A percentile compares a stretch with the other conserved stretches of the same genome.
phyloP scores from a whole-genome alignment of 345 rosid genomes.

The Turritis glabra region DNA sequence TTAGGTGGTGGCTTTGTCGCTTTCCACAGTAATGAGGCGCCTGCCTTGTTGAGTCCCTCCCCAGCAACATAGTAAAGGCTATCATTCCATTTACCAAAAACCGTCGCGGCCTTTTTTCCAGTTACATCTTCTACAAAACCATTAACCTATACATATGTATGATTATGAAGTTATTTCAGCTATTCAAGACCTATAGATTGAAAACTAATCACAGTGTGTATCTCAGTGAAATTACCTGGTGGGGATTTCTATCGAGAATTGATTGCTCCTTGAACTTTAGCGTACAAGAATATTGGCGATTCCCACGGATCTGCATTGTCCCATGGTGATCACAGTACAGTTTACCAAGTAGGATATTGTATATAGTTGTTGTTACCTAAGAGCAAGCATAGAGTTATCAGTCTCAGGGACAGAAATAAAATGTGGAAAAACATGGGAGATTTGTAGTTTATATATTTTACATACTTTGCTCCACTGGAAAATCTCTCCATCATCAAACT shows the following conservation, averaged over 20 bases:
- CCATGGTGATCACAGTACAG: conserved; percentile 96
- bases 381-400: conserved; percentile 12
- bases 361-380: conserved; percentile 89
- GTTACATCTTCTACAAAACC: conserved; percentile 79
- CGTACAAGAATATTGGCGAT: conserved; percentile 73
- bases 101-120: conserved; percentile 62
- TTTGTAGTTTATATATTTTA: not conserved
- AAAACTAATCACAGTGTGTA: not conserved
- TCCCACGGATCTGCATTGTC: conserved; percentile 76
- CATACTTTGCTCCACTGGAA: conserved; percentile 96
- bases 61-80: conserved; percentile 60
- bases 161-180: not conserved
- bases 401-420: conserved; percentile 4
- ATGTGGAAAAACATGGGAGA: conserved; percentile 2
- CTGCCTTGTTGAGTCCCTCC: conserved; percentile 51
- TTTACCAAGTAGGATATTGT: conserved; percentile 91
- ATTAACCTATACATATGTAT: conserved; percentile 55
- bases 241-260: conserved; percentile 89
- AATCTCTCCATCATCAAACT: conserved; percentile 95
- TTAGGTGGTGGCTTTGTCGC: conserved; percentile 70
- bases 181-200: not conserved
- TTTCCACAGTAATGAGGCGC: conserved; percentile 76
- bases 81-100: conserved; percentile 96
- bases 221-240: conserved; percentile 54
- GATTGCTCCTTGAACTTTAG: conserved; percentile 92